Percentiles rank a stretch among this genome's conserved stretches.
These are phyloP conservation scores for Trichoderma sp. DNA, from an alignment of 2,329 filamentous ascomycete species.

Conservation along the genomic window DNA sequence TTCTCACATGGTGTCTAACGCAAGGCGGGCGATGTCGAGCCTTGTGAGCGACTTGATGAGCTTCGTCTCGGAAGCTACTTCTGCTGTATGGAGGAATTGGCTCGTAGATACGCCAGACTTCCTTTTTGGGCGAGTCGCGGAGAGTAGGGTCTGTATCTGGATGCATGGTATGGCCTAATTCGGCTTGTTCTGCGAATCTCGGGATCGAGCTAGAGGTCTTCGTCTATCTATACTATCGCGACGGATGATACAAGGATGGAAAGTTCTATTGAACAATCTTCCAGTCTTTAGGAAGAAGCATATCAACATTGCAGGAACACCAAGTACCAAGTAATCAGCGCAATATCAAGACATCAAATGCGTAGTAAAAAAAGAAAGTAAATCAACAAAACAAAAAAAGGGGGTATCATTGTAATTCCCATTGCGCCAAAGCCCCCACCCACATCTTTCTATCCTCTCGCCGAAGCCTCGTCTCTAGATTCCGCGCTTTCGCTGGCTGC, in stretches of 20 bases:
- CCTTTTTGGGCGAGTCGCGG: neutral
- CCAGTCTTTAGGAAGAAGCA: neutral
- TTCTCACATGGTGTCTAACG: conserved; percentile 19
- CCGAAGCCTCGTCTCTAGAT: conserved; percentile 21
- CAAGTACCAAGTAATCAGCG: neutral
- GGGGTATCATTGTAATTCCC: conserved; percentile 21
- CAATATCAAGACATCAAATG: neutral
- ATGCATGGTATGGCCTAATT: neutral
- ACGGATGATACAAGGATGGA: neutral
- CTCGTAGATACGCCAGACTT: neutral
- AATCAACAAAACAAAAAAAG: neutral
- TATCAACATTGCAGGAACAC: neutral
- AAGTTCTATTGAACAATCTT: neutral
- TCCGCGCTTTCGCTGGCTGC: conserved; percentile 34
- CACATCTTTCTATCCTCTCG: neutral
- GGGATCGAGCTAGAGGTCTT: neutral
- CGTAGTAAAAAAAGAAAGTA: neutral
- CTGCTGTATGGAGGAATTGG: too few relatives aligned
- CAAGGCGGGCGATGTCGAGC: neutral
- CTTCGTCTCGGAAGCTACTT: neutral
- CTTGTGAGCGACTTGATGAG: neutral
- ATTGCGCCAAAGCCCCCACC: neutral
- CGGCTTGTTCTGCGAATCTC: neutral
- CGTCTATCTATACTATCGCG: neutral
- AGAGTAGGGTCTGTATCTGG: neutral